phyloP scores from a whole-genome alignment of 371 early-diverging fungal species.

The Mucor ambiguus region DNA sequence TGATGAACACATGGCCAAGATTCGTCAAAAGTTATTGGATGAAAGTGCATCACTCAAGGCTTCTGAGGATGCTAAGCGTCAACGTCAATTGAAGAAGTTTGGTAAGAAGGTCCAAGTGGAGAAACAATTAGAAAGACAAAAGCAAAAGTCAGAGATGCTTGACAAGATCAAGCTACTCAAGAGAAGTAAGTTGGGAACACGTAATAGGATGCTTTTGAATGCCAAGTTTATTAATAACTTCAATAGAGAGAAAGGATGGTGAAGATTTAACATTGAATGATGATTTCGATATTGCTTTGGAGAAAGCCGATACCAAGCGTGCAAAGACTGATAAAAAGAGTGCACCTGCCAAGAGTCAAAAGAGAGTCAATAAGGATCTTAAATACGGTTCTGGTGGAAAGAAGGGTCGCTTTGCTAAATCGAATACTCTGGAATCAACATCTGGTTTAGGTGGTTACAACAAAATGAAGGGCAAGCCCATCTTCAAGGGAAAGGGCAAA shows the following conservation, averaged over 20 bases:
- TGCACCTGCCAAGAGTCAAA: slow-evolving; percentile 48
- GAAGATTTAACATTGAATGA: slow-evolving; percentile 55
- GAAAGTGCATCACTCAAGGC: slow-evolving; percentile 80
- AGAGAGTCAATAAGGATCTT: slow-evolving; percentile 55
- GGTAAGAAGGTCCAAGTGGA: slow-evolving; percentile 96
- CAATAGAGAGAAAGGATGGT: slow-evolving; percentile 62
- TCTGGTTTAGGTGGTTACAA: slow-evolving; percentile 61
- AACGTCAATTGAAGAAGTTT: slow-evolving; percentile 80
- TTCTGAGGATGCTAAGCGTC: slow-evolving; percentile 82
- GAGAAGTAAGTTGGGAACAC: slow-evolving; percentile 65
- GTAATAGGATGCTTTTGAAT: too few relatives aligned
- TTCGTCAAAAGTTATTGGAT: slow-evolving; percentile 82
- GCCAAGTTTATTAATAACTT: neutral
- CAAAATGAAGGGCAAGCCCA: slow-evolving; percentile 46
- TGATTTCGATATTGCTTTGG: slow-evolving; percentile 85
- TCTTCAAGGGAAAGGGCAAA: slow-evolving; percentile 22
- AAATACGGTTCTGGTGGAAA: slow-evolving; percentile 91
- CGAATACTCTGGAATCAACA: slow-evolving; percentile 80
- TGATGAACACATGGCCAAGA: slow-evolving; percentile 88
- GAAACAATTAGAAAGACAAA: slow-evolving; percentile 80
- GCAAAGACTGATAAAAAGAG: slow-evolving; percentile 26
- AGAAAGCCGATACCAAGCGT: slow-evolving; percentile 55
- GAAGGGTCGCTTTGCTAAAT: slow-evolving; percentile 75
- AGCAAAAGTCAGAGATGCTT: slow-evolving; percentile 80
- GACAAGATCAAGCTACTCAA: slow-evolving; percentile 92